Base-by-base conservation (phyloP, 148 eudicot species). In the Selenicereus undatus region DNA sequence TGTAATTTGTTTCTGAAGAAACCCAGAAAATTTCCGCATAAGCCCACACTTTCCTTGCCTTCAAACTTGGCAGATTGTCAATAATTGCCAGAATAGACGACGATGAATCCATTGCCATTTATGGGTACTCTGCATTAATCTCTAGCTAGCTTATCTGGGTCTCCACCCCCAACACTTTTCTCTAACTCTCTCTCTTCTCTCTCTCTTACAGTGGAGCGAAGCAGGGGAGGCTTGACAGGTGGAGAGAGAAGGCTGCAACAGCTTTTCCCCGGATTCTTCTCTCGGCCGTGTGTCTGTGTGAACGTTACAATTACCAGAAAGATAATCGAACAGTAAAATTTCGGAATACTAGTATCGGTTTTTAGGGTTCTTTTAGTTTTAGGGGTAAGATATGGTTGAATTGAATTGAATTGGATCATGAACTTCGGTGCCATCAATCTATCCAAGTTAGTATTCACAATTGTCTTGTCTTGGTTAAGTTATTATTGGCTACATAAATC, bases 71-170 rank as follows among this genome's bases (percentile, higher is more conserved):
- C 24, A 11, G 68, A 73, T 74, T 20, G 58, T 78, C 20, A 66
- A 73, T 21, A 45, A 39, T 76, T 22, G 10, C 69, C 27, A 78
- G 21, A 60, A 79, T 30, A 66, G 58, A 35, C 71, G 80, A 71
- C 29, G 70, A 75, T 75, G 78, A 80, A 62, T 76, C 42, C 77
- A 72, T 84, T 58, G 71, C 83, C 80, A 70, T 76, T 80, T n/a
- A 71, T 84, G 83, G 86, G 76, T n/a, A 36, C 71, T 69, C 43
- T 17, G 71, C 11, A 79, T 68, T 75, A 69, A 79, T 75, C 42
- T 18, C 29, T 51, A 66, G 8, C 29, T 51, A 66, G 8, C 24
- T 54, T 81, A 26, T 74, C 58, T 74, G 21, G 62, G 22, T 74
- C 60, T 26, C 11, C 24, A 21, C 24, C 7, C 76, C 17, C 54